These are phyloP conservation scores for Monosporozyma yasuniensis DNA, from an alignment of 805 yeast genomes.

Conservation along the genomic window DNA sequence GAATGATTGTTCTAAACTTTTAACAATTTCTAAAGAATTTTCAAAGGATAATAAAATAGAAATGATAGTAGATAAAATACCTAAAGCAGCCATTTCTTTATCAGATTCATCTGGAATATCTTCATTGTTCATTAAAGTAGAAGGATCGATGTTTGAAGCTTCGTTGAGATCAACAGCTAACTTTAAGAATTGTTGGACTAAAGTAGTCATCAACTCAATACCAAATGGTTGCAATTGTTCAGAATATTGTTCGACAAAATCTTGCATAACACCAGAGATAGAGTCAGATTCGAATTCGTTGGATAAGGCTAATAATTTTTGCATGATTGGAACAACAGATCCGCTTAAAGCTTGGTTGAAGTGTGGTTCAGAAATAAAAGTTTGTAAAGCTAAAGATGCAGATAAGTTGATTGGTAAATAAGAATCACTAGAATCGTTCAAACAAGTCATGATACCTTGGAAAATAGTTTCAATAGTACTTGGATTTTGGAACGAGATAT, in stretches of 20 bases:
- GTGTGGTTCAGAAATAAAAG: constrained; percentile 53
- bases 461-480: constrained; percentile 33
- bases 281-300: constrained; percentile 81
- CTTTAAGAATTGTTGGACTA: constrained; percentile 65
- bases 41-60: constrained; percentile 79
- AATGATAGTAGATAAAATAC: constrained; percentile 71
- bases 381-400: constrained; percentile 79
- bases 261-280: constrained; percentile 87
- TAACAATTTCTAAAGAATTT: constrained; percentile 59
- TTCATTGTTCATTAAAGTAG: constrained; percentile 29
- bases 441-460: constrained; percentile 38
- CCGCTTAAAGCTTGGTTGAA: constrained; percentile 61
- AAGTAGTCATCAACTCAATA: constrained; percentile 50
- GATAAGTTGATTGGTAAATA: constrained; percentile 70
- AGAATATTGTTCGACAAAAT: constrained; percentile 81
- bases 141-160: constrained; percentile 39
- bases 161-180: constrained; percentile 64
- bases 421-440: constrained; percentile 34
- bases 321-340: constrained; percentile 75
- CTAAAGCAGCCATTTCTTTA: constrained; percentile 74
- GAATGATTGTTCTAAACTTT: constrained; percentile 55
- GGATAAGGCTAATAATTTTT: constrained; percentile 61
- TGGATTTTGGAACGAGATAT: constrained; percentile 41
- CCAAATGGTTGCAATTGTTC: constrained; percentile 90
- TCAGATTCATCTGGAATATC: constrained; percentile 42